Evolutionary conservation across 805 yeast species (phyloP).

Genomic region (Myxozyma sirexii): DNA sequence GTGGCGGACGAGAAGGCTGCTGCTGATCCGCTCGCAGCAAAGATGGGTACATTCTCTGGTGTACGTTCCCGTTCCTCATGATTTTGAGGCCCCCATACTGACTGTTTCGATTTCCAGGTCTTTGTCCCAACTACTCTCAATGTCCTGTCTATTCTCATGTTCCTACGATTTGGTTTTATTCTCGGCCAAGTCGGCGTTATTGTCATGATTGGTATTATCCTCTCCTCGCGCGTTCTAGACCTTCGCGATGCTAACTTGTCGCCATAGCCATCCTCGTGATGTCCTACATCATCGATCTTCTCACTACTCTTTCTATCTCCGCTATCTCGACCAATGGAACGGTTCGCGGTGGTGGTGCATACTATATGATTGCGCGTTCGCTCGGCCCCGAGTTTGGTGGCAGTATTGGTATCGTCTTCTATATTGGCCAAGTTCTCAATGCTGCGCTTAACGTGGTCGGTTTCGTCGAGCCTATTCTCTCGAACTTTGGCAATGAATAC

Average conservation of each 20-base stretch:
- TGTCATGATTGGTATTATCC: slow-evolving; percentile 53
- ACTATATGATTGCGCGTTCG: slow-evolving; percentile 93
- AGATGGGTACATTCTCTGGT: slow-evolving; percentile 39
- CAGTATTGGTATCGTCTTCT: slow-evolving; percentile 91
- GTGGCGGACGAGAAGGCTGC: slow-evolving; percentile 15
- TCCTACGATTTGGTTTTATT: slow-evolving; percentile 90
- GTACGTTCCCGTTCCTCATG: slow-evolving; percentile 16
- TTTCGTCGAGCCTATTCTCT: slow-evolving; percentile 84
- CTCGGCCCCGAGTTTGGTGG: slow-evolving; percentile 99
- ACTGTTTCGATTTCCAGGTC: slow-evolving; percentile 13
- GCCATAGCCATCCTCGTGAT: slow-evolving; percentile 50
- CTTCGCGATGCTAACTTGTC: background rate
- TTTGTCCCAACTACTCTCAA: slow-evolving; percentile 92
- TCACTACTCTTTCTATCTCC: slow-evolving; percentile 86
- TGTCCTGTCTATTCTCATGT: slow-evolving; percentile 92
- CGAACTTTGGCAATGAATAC: slow-evolving; percentile 65
- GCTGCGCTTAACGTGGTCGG: slow-evolving; percentile 92
- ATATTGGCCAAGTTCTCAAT: slow-evolving; percentile 90
- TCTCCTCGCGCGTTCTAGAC: slow-evolving; percentile 44
- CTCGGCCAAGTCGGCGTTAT: slow-evolving; percentile 91
- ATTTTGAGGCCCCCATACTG: background rate
- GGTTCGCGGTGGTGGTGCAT: slow-evolving; percentile 97
- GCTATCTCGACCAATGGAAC: slow-evolving; percentile 98
- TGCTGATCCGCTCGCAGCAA: slow-evolving; percentile 16
- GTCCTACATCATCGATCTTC: slow-evolving; percentile 76